A percentile compares a stretch with the other conserved stretches of the same genome.
Evolutionary conservation across 306 rosid species (phyloP).

Genomic region (Erythrophleum fordii): DNA sequence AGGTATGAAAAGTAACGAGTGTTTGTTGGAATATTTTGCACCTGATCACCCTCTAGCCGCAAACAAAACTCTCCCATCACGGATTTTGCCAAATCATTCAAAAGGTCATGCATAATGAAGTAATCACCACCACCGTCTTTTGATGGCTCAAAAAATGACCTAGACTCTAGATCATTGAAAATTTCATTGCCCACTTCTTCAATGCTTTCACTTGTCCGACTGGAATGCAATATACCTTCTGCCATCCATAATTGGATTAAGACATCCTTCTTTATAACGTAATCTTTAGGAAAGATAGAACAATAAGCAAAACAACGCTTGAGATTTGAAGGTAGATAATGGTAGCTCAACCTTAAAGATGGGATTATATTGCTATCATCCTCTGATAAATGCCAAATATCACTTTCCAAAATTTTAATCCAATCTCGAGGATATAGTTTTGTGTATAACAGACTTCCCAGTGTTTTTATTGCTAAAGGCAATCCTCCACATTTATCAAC

Average conservation of each 20-base stretch:
- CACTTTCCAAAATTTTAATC: too few species aligned
- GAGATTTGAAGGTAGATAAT: background rate
- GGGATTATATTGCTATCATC: too few species aligned
- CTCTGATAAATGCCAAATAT: too few species aligned
- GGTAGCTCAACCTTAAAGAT: too few species aligned
- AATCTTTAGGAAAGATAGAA: background rate
- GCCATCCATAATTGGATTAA: slow-evolving; percentile 14
- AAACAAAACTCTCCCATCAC: background rate
- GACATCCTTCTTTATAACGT: background rate
- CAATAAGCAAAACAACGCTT: slow-evolving; percentile 9
- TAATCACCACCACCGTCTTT: background rate
- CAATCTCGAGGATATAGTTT: background rate
- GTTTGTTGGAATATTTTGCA: background rate
- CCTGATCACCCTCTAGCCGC: background rate
- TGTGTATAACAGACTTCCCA: background rate
- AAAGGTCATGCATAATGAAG: slow-evolving; percentile 2
- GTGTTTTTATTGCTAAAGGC: background rate
- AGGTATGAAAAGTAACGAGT: slow-evolving; percentile 3
- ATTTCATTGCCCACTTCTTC: slow-evolving; percentile 5
- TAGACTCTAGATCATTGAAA: slow-evolving; percentile 13
- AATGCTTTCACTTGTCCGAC: background rate
- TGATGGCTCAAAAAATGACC: slow-evolving; percentile 36
- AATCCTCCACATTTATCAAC: too few species aligned
- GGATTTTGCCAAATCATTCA: slow-evolving; percentile 31
- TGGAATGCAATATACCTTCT: background rate